Evolutionary conservation across 352 stramenopile genomes (phyloP), one percentile per base, ranked within the genome.

Genomic region (Pythium aquatile): DNA sequence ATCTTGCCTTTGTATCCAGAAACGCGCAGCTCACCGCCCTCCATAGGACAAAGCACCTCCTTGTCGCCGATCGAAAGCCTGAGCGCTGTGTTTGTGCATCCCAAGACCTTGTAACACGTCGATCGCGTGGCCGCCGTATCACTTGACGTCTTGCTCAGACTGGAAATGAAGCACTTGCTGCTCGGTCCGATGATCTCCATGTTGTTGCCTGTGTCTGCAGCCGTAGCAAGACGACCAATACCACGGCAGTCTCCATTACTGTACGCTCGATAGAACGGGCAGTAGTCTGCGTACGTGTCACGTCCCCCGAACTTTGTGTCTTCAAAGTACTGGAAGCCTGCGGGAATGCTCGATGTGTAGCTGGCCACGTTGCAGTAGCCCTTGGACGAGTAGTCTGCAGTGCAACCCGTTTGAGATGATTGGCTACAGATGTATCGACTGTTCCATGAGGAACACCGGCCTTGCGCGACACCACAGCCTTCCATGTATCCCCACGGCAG

Each of bases 311-410:
- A 74, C 11, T 40, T 55, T 2, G 75, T 69, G 51, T 93, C 76
- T 32, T 82, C 58, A 52, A 95, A 95, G 61, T 95, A 95, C 71
- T 93, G 84, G 42, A 92, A 95, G 2, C 79, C 81, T 8, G 81
- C 73, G 1, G 84, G 83, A 44, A 95, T 90, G 40, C 79, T 90
- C 20, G 75, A 78, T 1, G 66, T 77, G 58, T 93, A 91, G 28
- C 37, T 75, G 0, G 74, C 80, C 3, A 91, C 68, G 59, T 92
- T 90, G 67, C 86, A 95, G 63, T 91, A 92, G 0, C 81, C 86
- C 35, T 91, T 91, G 2, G 80, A 85, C 17, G 76, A 82, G 48
- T 75, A 85, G 35, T 93, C 85, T 3, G 81, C 63, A 0, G 83
- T 93, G 49, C 85, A 93, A 11, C 63, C 73, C 9, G 70, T 70